Evolutionary conservation across 176 grass and related monocot species (phyloP), one percentile per base, ranked within the genome.

Genomic region (Areca catechu): DNA sequence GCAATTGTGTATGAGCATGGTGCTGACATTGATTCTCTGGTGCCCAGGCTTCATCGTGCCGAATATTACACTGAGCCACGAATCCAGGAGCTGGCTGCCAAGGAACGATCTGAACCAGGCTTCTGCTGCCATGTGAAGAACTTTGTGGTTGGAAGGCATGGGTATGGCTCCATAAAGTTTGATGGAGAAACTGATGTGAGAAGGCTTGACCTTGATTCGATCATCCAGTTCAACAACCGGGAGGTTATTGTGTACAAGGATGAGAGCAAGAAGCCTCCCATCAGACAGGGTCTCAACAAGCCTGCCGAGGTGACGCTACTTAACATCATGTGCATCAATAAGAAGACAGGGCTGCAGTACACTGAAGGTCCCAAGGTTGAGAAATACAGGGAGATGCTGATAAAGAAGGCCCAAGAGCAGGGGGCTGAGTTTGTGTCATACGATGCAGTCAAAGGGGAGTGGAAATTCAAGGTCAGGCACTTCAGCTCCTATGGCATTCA

Each of bases 391-490:
- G 80, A 86, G 61, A 85, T 82, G 74, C 73, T 96, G 61, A 62
- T 66, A 34, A 71, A 54, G 64, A 96, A 87, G 58, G 66, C 77
- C 0, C 50, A 79, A 63, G 67, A 96, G 61, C 86, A 96, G 75
- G 92, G 80, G 0, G 86, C 86, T 1, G 67, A 96, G 48, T 96
- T 96, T 28, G 19, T 90, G 15, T 84, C 92, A 1, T 90, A 82
- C 3, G 71, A 84, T 3, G 54, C 77, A 7, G 67, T 12, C 53
- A 83, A 82, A 73, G 92, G 80, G 0, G 92, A 85, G 77, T 96
- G 91, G 91, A 90, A 90, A 30, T 96, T 90, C 80, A 90, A 80
- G 74, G 91, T 96, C 51, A 67, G 84, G 67, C 80, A 96, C 61
- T 96, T 72, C 65, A 77, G 70, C 49, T 15, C 12, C 4, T 72